These are phyloP conservation scores for Ustilago sp. DNA, from an alignment of 1,284 basidiomycete species.

Conservation along the genomic window DNA sequence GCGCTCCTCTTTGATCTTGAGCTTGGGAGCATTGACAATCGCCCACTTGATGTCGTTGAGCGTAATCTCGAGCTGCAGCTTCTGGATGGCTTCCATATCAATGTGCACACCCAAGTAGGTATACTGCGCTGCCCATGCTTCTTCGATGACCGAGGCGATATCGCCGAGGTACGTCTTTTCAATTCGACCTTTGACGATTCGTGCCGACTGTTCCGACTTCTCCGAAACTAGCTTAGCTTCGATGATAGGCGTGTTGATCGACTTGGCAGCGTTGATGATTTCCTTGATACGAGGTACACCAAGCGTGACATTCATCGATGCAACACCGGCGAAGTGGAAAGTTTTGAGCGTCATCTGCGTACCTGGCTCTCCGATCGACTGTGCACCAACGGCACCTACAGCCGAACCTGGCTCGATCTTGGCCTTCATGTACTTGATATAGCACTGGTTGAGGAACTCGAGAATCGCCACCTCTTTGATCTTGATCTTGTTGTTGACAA, in stretches of 20 bases:
- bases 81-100: slow-evolving; percentile 87
- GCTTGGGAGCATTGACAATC: slow-evolving; percentile 85
- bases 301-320: slow-evolving; percentile 99
- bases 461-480: slow-evolving; percentile 85
- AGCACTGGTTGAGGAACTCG: slow-evolving; percentile 86
- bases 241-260: slow-evolving; percentile 97
- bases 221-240: slow-evolving; percentile 88
- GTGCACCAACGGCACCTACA: slow-evolving; percentile 97
- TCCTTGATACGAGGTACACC: slow-evolving; percentile 99
- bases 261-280: slow-evolving; percentile 98
- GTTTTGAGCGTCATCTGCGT: slow-evolving; percentile 99
- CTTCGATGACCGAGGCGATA: slow-evolving; percentile 91
- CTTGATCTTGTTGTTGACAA: slow-evolving; percentile 89
- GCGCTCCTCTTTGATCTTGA: slow-evolving; percentile 87
- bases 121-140: slow-evolving; percentile 92
- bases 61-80: slow-evolving; percentile 92
- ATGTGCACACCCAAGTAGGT: slow-evolving; percentile 94
- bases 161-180: slow-evolving; percentile 96
- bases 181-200: slow-evolving; percentile 95
- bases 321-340: slow-evolving; percentile 99
- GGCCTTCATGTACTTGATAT: slow-evolving; percentile 74
- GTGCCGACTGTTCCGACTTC: slow-evolving; percentile 81
- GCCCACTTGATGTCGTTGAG: slow-evolving; percentile 93
- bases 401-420: slow-evolving; percentile 73
- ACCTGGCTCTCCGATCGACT: slow-evolving; percentile 98